phyloP scores from a whole-genome alignment of 2,329 filamentous ascomycete genomes.

The Knufia petricola region DNA sequence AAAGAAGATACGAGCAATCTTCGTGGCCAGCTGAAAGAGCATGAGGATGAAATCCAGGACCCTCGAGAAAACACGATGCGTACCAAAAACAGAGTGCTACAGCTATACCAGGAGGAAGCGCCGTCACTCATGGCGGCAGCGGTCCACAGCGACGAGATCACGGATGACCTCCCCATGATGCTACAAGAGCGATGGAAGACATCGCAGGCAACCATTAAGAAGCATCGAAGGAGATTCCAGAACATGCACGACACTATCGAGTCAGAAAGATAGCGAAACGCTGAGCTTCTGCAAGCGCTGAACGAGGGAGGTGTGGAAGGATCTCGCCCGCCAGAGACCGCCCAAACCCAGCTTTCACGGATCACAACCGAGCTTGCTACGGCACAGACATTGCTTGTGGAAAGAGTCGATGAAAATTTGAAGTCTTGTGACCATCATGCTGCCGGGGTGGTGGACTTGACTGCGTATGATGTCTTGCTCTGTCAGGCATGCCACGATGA shows the following conservation, averaged over 20 bases:
- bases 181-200: conserved; percentile 2
- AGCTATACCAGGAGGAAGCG: conserved; percentile 1
- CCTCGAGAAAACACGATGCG: neutral
- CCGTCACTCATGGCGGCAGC: neutral
- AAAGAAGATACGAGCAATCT: conserved; percentile 1
- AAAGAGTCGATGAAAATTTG: neutral
- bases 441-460: conserved; percentile 2
- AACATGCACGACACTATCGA: conserved; percentile 3
- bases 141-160: neutral
- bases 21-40: neutral
- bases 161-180: neutral
- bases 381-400: neutral
- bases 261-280: conserved; percentile 5
- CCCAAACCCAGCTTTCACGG: neutral
- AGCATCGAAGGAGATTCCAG: conserved; percentile 3
- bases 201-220: conserved; percentile 2
- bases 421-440: neutral
- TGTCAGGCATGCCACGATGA: conserved; percentile 2
- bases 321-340: neutral
- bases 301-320: neutral
- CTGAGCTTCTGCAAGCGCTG: conserved; percentile 4
- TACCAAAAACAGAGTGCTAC: neutral
- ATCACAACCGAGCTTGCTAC: conserved; percentile 1
- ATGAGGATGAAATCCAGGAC: neutral
- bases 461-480: conserved; percentile 4